Evolutionary conservation across 495 filamentous ascomycete species (phyloP).

Genomic region (Aspergillus campestris): DNA sequence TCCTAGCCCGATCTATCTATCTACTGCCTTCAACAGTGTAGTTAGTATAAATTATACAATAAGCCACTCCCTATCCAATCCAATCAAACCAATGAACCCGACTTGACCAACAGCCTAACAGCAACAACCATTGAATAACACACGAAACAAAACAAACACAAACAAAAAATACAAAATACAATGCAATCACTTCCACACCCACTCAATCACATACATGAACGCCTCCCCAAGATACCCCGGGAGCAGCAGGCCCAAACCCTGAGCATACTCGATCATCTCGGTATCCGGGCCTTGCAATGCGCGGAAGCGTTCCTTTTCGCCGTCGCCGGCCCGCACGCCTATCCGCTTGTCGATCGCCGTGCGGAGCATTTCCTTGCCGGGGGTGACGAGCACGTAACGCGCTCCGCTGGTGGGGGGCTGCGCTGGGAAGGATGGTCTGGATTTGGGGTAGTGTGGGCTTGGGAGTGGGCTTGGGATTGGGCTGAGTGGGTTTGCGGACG

Average conservation of each 20-base stretch:
- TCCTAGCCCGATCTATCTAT: no score
- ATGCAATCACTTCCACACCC: slow-evolving; percentile 16
- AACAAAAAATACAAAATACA: neutral
- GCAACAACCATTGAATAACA: neutral
- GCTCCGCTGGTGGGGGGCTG: neutral
- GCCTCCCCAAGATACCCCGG: slow-evolving; percentile 18
- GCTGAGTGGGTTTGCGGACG: neutral
- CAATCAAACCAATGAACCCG: no score
- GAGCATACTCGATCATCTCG: slow-evolving; percentile 24
- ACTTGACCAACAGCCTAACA: no score
- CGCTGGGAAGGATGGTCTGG: neutral
- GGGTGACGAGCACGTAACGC: slow-evolving; percentile 21
- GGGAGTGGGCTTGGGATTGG: neutral
- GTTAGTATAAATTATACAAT: no score
- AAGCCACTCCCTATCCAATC: no score
- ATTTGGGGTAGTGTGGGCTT: neutral
- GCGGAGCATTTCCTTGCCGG: slow-evolving; percentile 21
- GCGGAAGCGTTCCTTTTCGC: slow-evolving; percentile 16
- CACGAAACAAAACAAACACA: neutral
- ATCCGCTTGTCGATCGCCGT: slow-evolving; percentile 18
- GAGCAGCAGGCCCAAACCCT: slow-evolving; percentile 21
- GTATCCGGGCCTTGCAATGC: slow-evolving; percentile 11
- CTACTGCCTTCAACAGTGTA: no score
- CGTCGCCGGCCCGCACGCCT: slow-evolving; percentile 11
- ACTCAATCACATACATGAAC: slow-evolving; percentile 29